Base-by-base conservation (phyloP, 2,329 filamentous ascomycete species). In the Beauveria pseudobassiana region DNA sequence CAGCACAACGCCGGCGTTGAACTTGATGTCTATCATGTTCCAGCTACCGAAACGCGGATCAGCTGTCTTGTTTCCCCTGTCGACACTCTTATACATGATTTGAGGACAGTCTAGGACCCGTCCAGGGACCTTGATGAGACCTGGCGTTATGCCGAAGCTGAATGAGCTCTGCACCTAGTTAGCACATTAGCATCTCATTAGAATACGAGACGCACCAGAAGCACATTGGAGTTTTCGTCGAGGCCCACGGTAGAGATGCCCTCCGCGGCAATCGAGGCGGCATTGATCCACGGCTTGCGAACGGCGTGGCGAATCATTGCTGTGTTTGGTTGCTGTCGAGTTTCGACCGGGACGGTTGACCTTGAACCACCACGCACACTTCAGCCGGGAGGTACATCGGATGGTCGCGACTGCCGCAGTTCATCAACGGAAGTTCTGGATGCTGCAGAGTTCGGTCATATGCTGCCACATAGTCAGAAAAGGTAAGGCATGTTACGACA, bases 291-390 rank as follows among this genome's bases (percentile, higher is more conserved):
- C 0, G 87, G 87, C 3, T 67, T 71, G 16, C 82, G 78, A 20
- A 85, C 83, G 5, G 87, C 85, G 66, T 87, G 87, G 0, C 66
- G 69, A 46, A 89, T 82, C 85, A 89, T 87, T 76, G 65, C 1
- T 75, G 70, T 0, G 84, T 87, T 67, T 89, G 84, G 0, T 71
- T 66, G 0, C 78, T 73, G 22, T 72, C 75, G 5, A 89, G 76
- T 63, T 81, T 78, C 2, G 74, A 69, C 8, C 75, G 78, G 30
- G 80, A 80, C 0, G 77, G 72, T 68, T 89, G 85, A 0, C 85
- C 85, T 5, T 80, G 76, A 3, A 81, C 63, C 2, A 89, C 79
- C 0, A 68, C 59, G 68, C 84, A 87, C 5, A 84, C 76, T 66
- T 89, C 80, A 0, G 78, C 72, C 0, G 87, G 87, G 2, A 89